These are phyloP conservation scores for Teunomyces funiuensis DNA, from an alignment of 805 yeast species.

Conservation along the genomic window DNA sequence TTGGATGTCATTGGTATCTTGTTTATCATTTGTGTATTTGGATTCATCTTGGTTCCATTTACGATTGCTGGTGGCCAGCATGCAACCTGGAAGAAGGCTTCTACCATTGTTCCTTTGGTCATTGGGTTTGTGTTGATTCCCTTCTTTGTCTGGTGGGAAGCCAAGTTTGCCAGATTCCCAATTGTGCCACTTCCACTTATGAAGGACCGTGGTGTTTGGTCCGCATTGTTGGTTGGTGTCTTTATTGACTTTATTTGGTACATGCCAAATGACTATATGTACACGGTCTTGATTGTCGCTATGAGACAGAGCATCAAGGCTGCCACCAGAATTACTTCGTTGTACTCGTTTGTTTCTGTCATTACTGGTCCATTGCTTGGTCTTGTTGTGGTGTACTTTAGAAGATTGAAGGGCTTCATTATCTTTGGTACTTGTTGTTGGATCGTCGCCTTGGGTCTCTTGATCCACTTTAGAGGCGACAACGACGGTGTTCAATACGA, in stretches of 20 bases:
- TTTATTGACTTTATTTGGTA: conserved; percentile 62
- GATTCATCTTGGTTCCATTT: conserved; percentile 68
- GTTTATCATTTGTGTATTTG: conserved; percentile 54
- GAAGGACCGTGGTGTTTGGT: conserved; percentile 71
- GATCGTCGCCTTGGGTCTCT: conserved; percentile 61
- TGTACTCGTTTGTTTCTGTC: conserved; percentile 66
- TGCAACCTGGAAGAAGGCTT: conserved; percentile 57
- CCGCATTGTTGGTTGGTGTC: conserved; percentile 61
- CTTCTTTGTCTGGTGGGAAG: conserved; percentile 60
- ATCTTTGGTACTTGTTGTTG: conserved; percentile 58
- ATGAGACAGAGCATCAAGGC: conserved; percentile 57
- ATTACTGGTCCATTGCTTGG: conserved; percentile 62
- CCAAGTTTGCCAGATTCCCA: conserved; percentile 56
- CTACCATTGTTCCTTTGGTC: conserved; percentile 67
- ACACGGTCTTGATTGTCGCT: conserved; percentile 64
- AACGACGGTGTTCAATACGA: conserved; percentile 34
- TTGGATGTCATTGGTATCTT: conserved; percentile 65
- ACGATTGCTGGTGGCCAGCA: conserved; percentile 70
- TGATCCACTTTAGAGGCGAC: conserved; percentile 55
- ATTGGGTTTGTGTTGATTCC: conserved; percentile 65
- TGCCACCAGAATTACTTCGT: conserved; percentile 63
- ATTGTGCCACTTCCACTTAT: conserved; percentile 57
- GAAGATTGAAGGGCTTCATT: conserved; percentile 59
- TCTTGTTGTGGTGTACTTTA: conserved; percentile 45
- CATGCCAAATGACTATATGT: conserved; percentile 70